Base-by-base conservation (phyloP, 306 rosid genomes). In the Acmispon strigosus region DNA sequence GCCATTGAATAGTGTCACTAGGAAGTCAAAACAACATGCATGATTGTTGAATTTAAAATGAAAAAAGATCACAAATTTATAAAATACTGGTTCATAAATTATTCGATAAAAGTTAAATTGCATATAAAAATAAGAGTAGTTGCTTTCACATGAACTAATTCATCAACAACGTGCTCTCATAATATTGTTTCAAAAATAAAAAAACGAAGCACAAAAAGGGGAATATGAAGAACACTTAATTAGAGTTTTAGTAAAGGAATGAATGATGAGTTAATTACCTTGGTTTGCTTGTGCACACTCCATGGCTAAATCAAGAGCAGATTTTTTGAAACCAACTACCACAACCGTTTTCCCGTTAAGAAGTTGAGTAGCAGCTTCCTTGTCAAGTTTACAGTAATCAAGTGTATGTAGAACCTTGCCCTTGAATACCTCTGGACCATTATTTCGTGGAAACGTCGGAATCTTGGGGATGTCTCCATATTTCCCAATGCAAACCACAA, bases 231-330 rank as follows among this genome's bases (percentile, higher is more conserved):
- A 27, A 27, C 34, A 27, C 34, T 27, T 27, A 27, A 27, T 6
- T 36, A 7, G 10, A 36, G 8, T 6, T 36, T 6, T 36, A 52
- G 58, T 53, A 53, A 53, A 19, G 2, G 3, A 53, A 24, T 54
- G 1, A 6, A 2, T 2, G 37, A 29, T 17, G 32, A 39, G 19
- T 19, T 9, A 36, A 19, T 44, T 80, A 90, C 96, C 95, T 84
- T 88, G 95, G 73, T 90, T 90, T 19, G 81, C 94, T 19, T 62
- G 76, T 0, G 92, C 92, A 61, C 88, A 90, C 71, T 90, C 96
- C 37, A 84, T 2, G 68, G 94, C 96, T 70, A 90, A 83, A 83
- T 90, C 96, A 70, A 90, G 76, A 10, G 71, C 94, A 10, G 96
- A 90, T 78, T 90, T 90, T 78, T 86, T 90, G 83, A 47, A 90